Evolutionary conservation across 2,329 filamentous ascomycete genomes (phyloP), one percentile per base, ranked within the genome.

Genomic region (Scedosporium dehoogii): DNA sequence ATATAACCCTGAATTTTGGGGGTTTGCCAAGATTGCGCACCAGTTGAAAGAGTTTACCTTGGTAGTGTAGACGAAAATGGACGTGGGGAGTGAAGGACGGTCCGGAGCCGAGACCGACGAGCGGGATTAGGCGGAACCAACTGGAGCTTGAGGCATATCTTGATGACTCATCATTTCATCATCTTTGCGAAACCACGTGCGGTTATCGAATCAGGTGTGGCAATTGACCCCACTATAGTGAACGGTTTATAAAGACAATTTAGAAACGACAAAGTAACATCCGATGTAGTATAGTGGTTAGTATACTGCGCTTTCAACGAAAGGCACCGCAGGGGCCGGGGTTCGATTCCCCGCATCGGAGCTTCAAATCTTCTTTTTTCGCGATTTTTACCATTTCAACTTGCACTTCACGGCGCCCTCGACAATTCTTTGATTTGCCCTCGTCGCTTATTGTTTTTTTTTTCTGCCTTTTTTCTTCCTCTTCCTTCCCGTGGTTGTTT

Each of bases 391-490:
- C n/a, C n/a, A n/a, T n/a, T n/a, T n/a, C n/a, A n/a, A n/a, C n/a
- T n/a, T n/a, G n/a, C n/a, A n/a, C n/a, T n/a, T n/a, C n/a, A n/a
- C n/a, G n/a, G n/a, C n/a, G n/a, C n/a, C n/a, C n/a, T n/a, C 12
- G 23, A 29, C 6, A 7, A 38, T 14, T 25, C 61, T 64, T 66
- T 33, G 29, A 6, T 33, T 46, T 46, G 18, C 44, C 44, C 63
- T 16, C 55, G 1, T 23, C 16, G 1, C 14, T 59, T 63, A 61
- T 55, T 64, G 25, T 48, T 62, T 64, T 66, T 59, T 64, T 66
- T 64, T 65, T 66, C 63, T 66, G 65, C 67, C 66, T 67, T 18
- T 21, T 51, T n/a, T 18, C 2, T 10, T 14, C 9, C 10, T 38
- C 9, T 38, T 38, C 9, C 14, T 38, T 38, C 9, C 12, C 5